Conservation (phyloP, 352 stramenopile genomes). For the Achlya hypogyna region DNA sequence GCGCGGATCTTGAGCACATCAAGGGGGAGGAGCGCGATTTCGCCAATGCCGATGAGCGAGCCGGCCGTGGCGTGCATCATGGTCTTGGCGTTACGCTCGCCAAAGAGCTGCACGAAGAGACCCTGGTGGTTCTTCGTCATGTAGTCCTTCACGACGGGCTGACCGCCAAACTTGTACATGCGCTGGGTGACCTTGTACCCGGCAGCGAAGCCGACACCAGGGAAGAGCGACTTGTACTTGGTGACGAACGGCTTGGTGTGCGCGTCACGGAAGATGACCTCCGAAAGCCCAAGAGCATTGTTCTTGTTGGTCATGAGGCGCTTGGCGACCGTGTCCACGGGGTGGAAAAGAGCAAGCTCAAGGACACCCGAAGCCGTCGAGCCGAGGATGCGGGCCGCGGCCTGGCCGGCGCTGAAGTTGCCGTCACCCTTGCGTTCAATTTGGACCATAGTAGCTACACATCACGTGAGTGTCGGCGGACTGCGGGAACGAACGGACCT, state of each 20-base stretch:
- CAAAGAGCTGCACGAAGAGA: conserved; percentile 86
- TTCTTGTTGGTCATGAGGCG: conserved; percentile 91
- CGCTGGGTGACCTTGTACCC: conserved; percentile 95
- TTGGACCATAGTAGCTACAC: conserved; percentile 10
- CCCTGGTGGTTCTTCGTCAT: conserved; percentile 83
- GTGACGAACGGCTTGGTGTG: conserved; percentile 62
- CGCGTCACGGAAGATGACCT: conserved; percentile 86
- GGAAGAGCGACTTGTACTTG: conserved; percentile 85
- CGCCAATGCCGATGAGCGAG: conserved; percentile 90
- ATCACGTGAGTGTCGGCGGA: neutral
- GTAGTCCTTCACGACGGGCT: conserved; percentile 90
- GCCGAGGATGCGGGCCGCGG: conserved; percentile 79
- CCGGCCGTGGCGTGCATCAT: conserved; percentile 90
- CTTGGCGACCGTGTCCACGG: conserved; percentile 92
- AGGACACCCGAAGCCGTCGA: conserved; percentile 88
- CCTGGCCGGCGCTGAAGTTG: conserved; percentile 31
- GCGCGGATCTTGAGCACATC: conserved; percentile 96
- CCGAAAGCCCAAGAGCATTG: conserved; percentile 35
- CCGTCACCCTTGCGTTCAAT: conserved; percentile 12
- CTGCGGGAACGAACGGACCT: neutral
- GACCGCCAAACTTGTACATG: conserved; percentile 96
- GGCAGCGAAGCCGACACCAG: conserved; percentile 87
- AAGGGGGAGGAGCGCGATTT: conserved; percentile 92
- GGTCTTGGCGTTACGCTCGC: conserved; percentile 88
- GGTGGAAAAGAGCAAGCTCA: conserved; percentile 93